A percentile compares a stretch with the other conserved stretches of the same genome.
Conservation (phyloP, 2,329 filamentous ascomycete genomes). For the Monosporascus sp. region DNA sequence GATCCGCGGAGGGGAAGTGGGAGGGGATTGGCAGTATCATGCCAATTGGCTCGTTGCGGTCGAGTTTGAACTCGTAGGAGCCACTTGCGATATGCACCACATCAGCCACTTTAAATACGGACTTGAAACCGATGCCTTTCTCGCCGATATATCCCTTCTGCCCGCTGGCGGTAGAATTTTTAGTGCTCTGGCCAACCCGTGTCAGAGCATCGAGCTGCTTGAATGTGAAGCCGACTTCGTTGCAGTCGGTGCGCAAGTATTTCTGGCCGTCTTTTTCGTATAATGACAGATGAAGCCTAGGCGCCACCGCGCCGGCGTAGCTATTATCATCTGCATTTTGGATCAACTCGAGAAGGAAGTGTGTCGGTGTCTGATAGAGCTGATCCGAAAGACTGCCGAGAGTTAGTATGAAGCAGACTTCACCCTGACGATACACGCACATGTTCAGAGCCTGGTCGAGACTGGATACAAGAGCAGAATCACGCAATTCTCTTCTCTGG, state of each 20-base stretch:
- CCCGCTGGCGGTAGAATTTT: slow-evolving; percentile 12
- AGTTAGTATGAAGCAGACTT: too few species aligned
- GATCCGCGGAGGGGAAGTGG: too few species aligned
- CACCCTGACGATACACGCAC: too few species aligned
- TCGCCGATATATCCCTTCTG: slow-evolving; percentile 28
- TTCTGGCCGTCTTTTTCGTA: neutral
- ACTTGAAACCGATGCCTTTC: slow-evolving; percentile 34
- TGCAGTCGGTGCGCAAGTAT: slow-evolving; percentile 20
- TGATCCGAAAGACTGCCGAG: slow-evolving; percentile 15
- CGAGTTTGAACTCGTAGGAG: slow-evolving; percentile 26
- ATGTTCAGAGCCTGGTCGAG: too few species aligned
- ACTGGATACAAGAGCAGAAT: too few species aligned
- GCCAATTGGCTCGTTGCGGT: slow-evolving; percentile 22
- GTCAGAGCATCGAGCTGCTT: slow-evolving; percentile 30
- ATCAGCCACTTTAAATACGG: slow-evolving; percentile 28
- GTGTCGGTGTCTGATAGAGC: slow-evolving; percentile 25
- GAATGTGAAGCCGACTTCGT: slow-evolving; percentile 28
- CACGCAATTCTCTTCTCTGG: too few species aligned
- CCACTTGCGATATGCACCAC: slow-evolving; percentile 26
- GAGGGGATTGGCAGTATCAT: slow-evolving; percentile 25
- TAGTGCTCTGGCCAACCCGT: slow-evolving; percentile 28
- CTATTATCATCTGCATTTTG: slow-evolving; percentile 34
- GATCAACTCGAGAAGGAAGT: slow-evolving; percentile 32
- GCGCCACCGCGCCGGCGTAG: slow-evolving; percentile 10
- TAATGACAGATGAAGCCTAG: neutral